These are phyloP conservation scores for Ophiostoma novo-ulmi DNA, from an alignment of 2,329 filamentous ascomycete species.

Conservation along the genomic window DNA sequence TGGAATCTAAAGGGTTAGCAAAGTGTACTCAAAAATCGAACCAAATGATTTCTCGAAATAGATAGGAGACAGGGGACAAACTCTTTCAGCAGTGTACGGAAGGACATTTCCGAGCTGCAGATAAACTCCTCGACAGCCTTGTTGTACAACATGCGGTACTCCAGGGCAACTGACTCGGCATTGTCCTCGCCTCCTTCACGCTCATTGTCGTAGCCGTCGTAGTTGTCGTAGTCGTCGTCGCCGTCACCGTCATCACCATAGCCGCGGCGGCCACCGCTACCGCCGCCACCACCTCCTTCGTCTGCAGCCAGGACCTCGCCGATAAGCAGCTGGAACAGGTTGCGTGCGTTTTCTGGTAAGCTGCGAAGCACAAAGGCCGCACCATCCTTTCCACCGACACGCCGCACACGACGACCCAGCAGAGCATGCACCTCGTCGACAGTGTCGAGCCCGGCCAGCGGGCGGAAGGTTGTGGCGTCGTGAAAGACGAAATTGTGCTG, in stretches of 20 bases:
- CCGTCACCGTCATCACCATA: constrained; percentile 40
- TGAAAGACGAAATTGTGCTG: constrained; percentile 81
- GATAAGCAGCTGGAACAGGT: constrained; percentile 77
- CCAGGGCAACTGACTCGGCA: constrained; percentile 64
- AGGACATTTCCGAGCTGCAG: constrained; percentile 92
- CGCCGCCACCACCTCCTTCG: constrained; percentile 46
- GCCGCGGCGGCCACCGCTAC: constrained; percentile 44
- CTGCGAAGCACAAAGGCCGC: constrained; percentile 86
- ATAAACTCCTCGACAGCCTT: constrained; percentile 97
- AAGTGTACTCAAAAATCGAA: constrained; percentile 24
- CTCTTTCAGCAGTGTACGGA: constrained; percentile 90
- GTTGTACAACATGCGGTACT: constrained; percentile 87
- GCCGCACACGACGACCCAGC: constrained; percentile 71
- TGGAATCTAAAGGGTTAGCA: constrained; percentile 60
- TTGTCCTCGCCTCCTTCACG: constrained; percentile 46
- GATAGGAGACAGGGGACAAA: constrained; percentile 39
- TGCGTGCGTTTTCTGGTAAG: constrained; percentile 86
- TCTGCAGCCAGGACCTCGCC: constrained; percentile 72
- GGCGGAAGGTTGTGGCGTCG: constrained; percentile 83
- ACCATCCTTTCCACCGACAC: constrained; percentile 83
- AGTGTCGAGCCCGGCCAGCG: constrained; percentile 62
- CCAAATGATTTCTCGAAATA: neutral
- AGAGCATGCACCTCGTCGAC: constrained; percentile 88
- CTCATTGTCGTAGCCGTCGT: constrained; percentile 69
- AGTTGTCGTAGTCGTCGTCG: constrained; percentile 74